Evolutionary conservation across 2,329 filamentous ascomycete genomes (phyloP).

Genomic region (Epichloe coenophiala): DNA sequence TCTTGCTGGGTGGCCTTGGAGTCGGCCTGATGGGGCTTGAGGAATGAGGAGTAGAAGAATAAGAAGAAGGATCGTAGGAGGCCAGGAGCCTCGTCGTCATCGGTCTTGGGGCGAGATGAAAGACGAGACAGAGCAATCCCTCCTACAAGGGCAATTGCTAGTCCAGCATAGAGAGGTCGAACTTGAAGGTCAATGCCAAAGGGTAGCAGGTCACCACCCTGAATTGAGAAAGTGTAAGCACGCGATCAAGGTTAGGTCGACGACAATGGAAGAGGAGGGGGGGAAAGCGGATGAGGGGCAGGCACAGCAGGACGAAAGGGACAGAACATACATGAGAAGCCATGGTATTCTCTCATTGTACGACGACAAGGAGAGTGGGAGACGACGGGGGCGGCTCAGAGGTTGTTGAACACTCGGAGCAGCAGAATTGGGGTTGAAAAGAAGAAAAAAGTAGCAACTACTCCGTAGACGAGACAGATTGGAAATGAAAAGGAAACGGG

Average conservation of each 20-base stretch:
- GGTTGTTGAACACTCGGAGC: slow-evolving; percentile 4
- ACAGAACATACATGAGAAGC: slow-evolving; percentile 42
- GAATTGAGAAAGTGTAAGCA: slow-evolving; percentile 12
- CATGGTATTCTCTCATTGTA: slow-evolving; percentile 58
- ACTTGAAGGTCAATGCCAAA: slow-evolving; percentile 29
- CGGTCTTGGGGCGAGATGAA: slow-evolving; percentile 16
- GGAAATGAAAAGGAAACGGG: slow-evolving; percentile 7
- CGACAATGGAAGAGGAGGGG: background rate
- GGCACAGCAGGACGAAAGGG: background rate
- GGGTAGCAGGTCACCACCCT: slow-evolving; percentile 45
- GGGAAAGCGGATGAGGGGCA: background rate
- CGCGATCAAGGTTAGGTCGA: background rate
- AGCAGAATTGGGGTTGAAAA: background rate
- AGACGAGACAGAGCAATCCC: slow-evolving; percentile 36
- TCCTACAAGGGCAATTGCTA: slow-evolving; percentile 37
- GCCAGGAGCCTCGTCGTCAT: slow-evolving; percentile 29
- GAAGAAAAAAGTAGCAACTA: background rate
- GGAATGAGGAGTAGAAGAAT: slow-evolving; percentile 82
- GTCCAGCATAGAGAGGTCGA: slow-evolving; percentile 39
- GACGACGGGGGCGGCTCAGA: slow-evolving; percentile 1
- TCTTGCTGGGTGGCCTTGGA: slow-evolving; percentile 66
- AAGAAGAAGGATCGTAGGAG: slow-evolving; percentile 43
- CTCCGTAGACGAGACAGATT: background rate
- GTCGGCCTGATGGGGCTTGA: slow-evolving; percentile 72
- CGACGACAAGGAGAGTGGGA: slow-evolving; percentile 18